phyloP scores from a whole-genome alignment of 345 rosid species.

The Euphorbia tirucalli region DNA sequence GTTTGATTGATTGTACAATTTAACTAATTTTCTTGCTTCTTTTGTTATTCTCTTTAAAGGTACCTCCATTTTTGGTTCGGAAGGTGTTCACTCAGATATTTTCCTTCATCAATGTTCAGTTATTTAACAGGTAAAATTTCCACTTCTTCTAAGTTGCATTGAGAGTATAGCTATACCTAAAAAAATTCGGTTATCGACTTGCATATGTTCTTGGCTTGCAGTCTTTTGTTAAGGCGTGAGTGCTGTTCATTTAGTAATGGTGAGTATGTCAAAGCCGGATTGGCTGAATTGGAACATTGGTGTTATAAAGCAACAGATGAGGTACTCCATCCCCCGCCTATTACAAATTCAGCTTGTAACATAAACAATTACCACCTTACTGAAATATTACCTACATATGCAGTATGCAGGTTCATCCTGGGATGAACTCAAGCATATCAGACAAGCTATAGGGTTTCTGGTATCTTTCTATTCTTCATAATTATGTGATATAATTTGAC shows the following conservation, averaged over 20 bases:
- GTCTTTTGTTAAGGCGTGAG: slow-evolving; percentile 83
- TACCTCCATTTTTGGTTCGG: slow-evolving; percentile 89
- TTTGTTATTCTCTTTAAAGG: slow-evolving; percentile 41
- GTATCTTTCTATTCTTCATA: slow-evolving; percentile 32
- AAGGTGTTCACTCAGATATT: slow-evolving; percentile 93
- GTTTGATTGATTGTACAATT: too few species aligned
- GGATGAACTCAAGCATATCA: slow-evolving; percentile 93
- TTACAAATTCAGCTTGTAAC: slow-evolving; percentile 14
- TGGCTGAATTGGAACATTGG: slow-evolving; percentile 95
- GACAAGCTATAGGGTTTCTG: slow-evolving; percentile 95
- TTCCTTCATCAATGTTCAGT: slow-evolving; percentile 95
- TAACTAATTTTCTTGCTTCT: not conserved
- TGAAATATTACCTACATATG: slow-evolving; percentile 11
- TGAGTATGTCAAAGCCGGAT: slow-evolving; percentile 87
- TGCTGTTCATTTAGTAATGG: slow-evolving; percentile 98
- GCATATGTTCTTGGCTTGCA: slow-evolving; percentile 23
- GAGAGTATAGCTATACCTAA: not conserved
- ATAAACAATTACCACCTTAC: slow-evolving; percentile 3
- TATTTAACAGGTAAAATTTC: slow-evolving; percentile 97
- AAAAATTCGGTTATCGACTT: not conserved
- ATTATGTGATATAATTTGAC: not conserved
- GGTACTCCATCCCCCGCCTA: slow-evolving; percentile 38
- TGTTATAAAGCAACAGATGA: slow-evolving; percentile 92
- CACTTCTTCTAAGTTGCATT: too few species aligned
- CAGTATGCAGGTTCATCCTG: slow-evolving; percentile 95